Evolutionary conservation across 371 early-diverging fungal species (phyloP), one percentile per base, ranked within the genome.

Genomic region (Mucor piriformis): DNA sequence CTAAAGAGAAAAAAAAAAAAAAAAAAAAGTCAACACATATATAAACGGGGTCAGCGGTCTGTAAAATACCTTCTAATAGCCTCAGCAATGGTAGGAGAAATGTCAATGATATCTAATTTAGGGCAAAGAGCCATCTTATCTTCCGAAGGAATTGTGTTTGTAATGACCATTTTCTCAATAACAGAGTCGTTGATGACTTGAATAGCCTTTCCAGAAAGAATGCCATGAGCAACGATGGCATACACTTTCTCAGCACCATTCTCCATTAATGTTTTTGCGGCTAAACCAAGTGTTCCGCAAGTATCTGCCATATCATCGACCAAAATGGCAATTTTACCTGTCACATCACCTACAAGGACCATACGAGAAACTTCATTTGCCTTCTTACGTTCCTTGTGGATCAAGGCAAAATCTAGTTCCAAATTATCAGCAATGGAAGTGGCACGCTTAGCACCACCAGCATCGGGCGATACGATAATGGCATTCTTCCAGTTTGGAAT

Each of bases 271-370:
- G 92, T 88, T 67, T 92, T 86, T 59, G 98, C 95, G 1, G 98
- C 98, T 65, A 91, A 75, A 10, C 91, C 92, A 33, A 97, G 82
- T 7, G 98, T 97, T 38, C 94, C 94, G 70, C 95, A 97, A 29
- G 96, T 98, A 73, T 97, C 97, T 12, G 96, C 97, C 91, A 97
- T 96, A 72, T 97, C 98, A 73, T 97, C 98, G 15, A 98, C 93
- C 51, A 97, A 74, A 60, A 98, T 94, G 40, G 93, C 95, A 59
- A 88, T 83, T 80, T 91, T 89, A 59, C 84, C 94, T 64, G 73
- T 83, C 43, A 98, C 98, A 74, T 97, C 95, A 55, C 98, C 98
- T 6, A 98, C 97, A 33, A 98, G 79, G 33, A 94, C 92, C 95
- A 96, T 95, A 59, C 92, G 89, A 32, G 93, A 93, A 21, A 95